phyloP scores from a whole-genome alignment of 805 yeast species.

The Kurtzmaniella fragi region DNA sequence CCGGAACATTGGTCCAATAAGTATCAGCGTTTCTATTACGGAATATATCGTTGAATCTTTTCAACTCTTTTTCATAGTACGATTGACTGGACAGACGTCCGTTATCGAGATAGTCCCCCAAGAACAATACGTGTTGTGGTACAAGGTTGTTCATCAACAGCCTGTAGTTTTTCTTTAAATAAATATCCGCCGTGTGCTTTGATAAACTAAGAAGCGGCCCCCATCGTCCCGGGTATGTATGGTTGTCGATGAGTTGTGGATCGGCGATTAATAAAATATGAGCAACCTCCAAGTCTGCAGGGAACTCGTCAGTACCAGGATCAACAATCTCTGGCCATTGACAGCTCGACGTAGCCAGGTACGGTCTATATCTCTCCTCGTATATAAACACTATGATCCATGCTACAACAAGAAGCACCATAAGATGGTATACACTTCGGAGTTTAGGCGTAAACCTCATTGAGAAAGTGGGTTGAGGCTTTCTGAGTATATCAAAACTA shows the following conservation, averaged over 20 bases:
- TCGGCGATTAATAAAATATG: slow-evolving; percentile 37
- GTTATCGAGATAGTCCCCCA: slow-evolving; percentile 41
- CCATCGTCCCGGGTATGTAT: slow-evolving; percentile 39
- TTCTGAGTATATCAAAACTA: neutral
- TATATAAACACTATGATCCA: slow-evolving; percentile 28
- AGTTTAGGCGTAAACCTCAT: slow-evolving; percentile 15
- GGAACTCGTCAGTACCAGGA: neutral
- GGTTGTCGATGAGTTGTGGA: slow-evolving; percentile 41
- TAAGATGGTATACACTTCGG: slow-evolving; percentile 23
- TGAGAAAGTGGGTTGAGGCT: neutral
- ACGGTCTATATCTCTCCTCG: slow-evolving; percentile 31
- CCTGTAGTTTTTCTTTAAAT: slow-evolving; percentile 32
- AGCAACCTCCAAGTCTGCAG: slow-evolving; percentile 8
- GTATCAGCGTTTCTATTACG: slow-evolving; percentile 16
- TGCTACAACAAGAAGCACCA: slow-evolving; percentile 14
- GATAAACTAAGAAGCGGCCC: slow-evolving; percentile 24
- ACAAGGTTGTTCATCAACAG: slow-evolving; percentile 23
- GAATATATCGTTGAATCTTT: slow-evolving; percentile 31
- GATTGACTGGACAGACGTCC: slow-evolving; percentile 29
- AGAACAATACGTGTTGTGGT: slow-evolving; percentile 34
- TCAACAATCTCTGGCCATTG: slow-evolving; percentile 22
- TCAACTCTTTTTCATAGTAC: slow-evolving; percentile 24
- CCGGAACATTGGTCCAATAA: slow-evolving; percentile 50
- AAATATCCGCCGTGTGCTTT: slow-evolving; percentile 37
- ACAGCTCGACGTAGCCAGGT: slow-evolving; percentile 20